Evolutionary conservation across 2,329 filamentous ascomycete species (phyloP).

Genomic region (Blumeria hordei): DNA sequence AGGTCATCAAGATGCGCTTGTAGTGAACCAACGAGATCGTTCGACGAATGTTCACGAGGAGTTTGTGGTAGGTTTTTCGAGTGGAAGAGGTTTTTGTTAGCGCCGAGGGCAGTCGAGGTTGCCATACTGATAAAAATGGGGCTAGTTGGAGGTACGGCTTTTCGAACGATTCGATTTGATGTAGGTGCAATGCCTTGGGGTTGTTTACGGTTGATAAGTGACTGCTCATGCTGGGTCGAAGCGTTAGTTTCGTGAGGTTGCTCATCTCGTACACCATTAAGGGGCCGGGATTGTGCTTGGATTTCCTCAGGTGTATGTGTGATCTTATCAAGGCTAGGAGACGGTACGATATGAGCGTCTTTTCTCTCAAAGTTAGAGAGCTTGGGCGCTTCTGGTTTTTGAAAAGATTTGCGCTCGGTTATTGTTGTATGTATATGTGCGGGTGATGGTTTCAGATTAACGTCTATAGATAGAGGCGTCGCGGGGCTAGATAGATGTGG

Average conservation of each 20-base stretch:
- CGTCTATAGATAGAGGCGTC: too few species aligned
- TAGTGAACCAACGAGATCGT: constrained; percentile 41
- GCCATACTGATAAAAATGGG: constrained; percentile 13
- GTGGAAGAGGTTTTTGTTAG: constrained; percentile 6
- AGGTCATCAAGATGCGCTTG: constrained; percentile 41
- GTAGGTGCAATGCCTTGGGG: constrained; percentile 6
- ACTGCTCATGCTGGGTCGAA: constrained; percentile 1
- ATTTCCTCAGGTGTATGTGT: too few species aligned
- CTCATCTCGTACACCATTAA: background rate
- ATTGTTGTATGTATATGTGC: too few species aligned
- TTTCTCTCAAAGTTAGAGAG: too few species aligned
- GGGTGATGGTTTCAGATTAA: too few species aligned
- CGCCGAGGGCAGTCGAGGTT: constrained; percentile 3
- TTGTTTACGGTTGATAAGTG: constrained; percentile 13
- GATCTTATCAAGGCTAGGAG: too few species aligned
- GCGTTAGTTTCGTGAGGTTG: background rate
- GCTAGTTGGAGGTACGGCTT: constrained; percentile 8
- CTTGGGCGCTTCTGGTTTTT: too few species aligned
- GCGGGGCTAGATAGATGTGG: too few species aligned
- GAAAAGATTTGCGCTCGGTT: too few species aligned
- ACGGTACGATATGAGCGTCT: too few species aligned
- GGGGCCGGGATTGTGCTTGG: too few species aligned
- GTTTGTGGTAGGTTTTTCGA: constrained; percentile 33
- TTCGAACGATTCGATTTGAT: constrained; percentile 6
- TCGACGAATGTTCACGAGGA: constrained; percentile 33